Evolutionary conservation across 2,329 filamentous ascomycete species (phyloP), one percentile per base, ranked within the genome.

Genomic region (Neurospora crassa): DNA sequence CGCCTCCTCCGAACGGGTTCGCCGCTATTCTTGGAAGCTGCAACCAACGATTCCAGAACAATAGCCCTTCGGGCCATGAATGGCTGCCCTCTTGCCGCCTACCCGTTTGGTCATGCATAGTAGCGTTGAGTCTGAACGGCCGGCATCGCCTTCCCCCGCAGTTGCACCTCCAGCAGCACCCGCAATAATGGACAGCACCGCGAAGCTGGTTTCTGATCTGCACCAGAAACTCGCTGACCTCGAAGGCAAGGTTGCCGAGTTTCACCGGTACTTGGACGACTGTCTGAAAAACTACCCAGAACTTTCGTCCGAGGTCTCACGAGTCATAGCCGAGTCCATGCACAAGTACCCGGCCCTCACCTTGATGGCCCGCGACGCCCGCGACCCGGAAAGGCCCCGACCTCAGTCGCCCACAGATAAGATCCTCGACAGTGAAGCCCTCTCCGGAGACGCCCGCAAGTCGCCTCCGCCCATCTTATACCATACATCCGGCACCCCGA

Each of bases 171-270:
- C 41, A 53, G 11, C 53, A 34, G 53, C 53, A 63, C 63, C 67
- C 41, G 40, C 78, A 73, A 78, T 76, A 73, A 86, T 85, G 84
- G 82, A 85, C 76, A 83, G 85, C 78, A 80, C 82, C 67, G 83
- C 82, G 76, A 83, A 77, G 75, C 82, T 88, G 73, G 81, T 86
- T 74, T 81, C 83, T 71, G 83, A 85, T 79, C 83, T 89, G 77
- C 82, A 84, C 75, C 80, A 79, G 76, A 87, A 85, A 82, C 85
- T 88, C 74, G 80, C 79, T 76, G 83, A 88, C 76, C 85, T 90
- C 69, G 86, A 90, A 76, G 80, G 82, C 77, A 86, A 85, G 78
- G 86, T 90, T 76, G 83, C 81, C 72, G 86, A 89, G 75, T 90
- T 89, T 76, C 81, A 84, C 71, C 83, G 82, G 74, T 86, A 88